phyloP scores from a whole-genome alignment of 2,329 filamentous ascomycete species.

The Colletotrichum destructivum region DNA sequence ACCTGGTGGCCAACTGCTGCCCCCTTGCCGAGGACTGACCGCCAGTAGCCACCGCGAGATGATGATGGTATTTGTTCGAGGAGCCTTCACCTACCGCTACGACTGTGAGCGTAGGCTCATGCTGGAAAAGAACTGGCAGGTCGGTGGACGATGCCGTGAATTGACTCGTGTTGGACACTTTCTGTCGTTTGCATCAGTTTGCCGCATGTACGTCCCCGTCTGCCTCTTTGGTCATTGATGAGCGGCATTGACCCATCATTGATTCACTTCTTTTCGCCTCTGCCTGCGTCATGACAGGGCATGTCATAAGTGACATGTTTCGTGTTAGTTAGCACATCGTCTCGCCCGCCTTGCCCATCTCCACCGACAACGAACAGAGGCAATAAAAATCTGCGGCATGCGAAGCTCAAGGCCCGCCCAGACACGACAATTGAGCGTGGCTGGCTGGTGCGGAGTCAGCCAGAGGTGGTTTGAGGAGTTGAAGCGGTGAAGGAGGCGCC shows the following conservation, averaged over 20 bases:
- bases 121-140: background rate
- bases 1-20: slow-evolving; percentile 10
- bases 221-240: background rate
- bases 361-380: slow-evolving; percentile 4
- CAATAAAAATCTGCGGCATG: slow-evolving; percentile 11
- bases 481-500: slow-evolving; percentile 46
- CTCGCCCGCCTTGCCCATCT: background rate
- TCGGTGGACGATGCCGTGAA: background rate
- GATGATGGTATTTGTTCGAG: background rate
- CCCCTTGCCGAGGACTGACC: slow-evolving; percentile 37
- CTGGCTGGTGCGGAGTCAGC: slow-evolving; percentile 34
- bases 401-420: background rate
- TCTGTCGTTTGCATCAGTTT: background rate
- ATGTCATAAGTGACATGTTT: slow-evolving; percentile 9
- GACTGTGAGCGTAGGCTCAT: background rate
- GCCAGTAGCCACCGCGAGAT: slow-evolving; percentile 25
- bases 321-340: background rate
- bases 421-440: slow-evolving; percentile 23
- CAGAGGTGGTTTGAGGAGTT: slow-evolving; percentile 32
- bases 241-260: background rate
- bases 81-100: slow-evolving; percentile 4
- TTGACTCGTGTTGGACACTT: background rate
- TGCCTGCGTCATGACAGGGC: slow-evolving; percentile 14
- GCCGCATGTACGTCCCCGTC: background rate
- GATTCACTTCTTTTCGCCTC: background rate